Conservation (phyloP, 352 stramenopile species). For the Phytopythium boreale region DNA sequence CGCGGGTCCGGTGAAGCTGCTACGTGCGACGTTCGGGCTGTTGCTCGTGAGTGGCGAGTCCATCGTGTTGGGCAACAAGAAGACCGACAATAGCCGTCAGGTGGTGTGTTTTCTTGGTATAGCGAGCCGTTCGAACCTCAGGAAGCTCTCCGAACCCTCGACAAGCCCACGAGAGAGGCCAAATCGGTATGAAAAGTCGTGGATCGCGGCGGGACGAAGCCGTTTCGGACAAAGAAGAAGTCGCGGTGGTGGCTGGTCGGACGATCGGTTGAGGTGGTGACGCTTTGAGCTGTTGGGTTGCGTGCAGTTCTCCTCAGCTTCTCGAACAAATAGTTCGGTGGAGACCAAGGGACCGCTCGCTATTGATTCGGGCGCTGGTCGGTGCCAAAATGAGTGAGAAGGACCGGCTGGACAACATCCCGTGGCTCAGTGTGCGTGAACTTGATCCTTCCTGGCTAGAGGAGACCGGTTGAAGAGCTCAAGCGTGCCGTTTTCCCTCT, state of each 20-base stretch:
- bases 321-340: not conserved
- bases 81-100: not conserved
- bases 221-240: not conserved
- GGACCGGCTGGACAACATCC: not conserved
- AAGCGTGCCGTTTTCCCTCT: not conserved
- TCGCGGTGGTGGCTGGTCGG: not conserved
- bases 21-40: not conserved
- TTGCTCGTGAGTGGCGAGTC: not conserved
- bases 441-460: not conserved
- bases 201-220: not conserved
- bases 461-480: not conserved
- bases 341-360: not conserved
- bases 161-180: not conserved
- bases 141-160: not conserved
- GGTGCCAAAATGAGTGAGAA: conserved; percentile 2
- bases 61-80: not conserved
- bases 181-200: not conserved
- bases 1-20: not conserved
- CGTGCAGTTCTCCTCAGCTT: not conserved
- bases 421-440: conserved; percentile 5
- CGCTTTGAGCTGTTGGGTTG: not conserved
- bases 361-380: not conserved
- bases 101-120: not conserved
- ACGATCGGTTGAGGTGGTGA: not conserved
- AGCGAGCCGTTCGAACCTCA: not conserved